Base-by-base conservation (phyloP, 2,329 filamentous ascomycete species). In the Alternaria sp. region DNA sequence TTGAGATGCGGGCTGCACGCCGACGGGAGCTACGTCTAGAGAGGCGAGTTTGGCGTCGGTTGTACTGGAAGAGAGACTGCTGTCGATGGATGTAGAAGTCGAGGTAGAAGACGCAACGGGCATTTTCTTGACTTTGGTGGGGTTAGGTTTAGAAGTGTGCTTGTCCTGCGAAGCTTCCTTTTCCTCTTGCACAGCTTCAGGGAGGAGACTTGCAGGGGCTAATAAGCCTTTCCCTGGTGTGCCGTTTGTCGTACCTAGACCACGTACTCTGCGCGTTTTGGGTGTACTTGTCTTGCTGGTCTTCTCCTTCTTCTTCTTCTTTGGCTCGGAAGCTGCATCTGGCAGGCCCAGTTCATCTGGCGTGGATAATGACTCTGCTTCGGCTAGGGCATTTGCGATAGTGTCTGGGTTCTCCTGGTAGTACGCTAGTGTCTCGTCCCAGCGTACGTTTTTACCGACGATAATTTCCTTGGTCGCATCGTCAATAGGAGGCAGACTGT, bases 341-440 rank as follows among this genome's bases (percentile, higher is more conserved):
- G 66, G 56, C 23, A 72, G 58, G 26, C 69, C 68, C 7, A 75
- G 64, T 56, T 76, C 75, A 46, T 75, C 73, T 10, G 70, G 75
- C 2, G 72, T 75, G 1, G 73, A 68, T 6, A 75, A 51, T 24
- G 67, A 69, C 49, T 72, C 69, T 8, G 69, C 70, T n/a, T 76
- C 72, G 0, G 71, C 73, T 23, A 69, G 39, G 13, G 63, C 63
- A 31, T 66, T 66, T 21, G 69, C 66, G 8, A 71, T 34, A 6
- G 68, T 73, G 13, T 74, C 72, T 11, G 69, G 72, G 40, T 67
- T 71, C 58, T 80, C 79, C 44, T 79, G 80, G 61, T 79, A 82
- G 56, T 81, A 80, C 5, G 76, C 78, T 9, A 84, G 68, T 28
- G 76, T 78, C 62, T 81, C 76, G 42, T 82, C 80, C 82, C 82